Evolutionary conservation across 441 rosid species (phyloP).

Genomic region (Populus tomentosa): DNA sequence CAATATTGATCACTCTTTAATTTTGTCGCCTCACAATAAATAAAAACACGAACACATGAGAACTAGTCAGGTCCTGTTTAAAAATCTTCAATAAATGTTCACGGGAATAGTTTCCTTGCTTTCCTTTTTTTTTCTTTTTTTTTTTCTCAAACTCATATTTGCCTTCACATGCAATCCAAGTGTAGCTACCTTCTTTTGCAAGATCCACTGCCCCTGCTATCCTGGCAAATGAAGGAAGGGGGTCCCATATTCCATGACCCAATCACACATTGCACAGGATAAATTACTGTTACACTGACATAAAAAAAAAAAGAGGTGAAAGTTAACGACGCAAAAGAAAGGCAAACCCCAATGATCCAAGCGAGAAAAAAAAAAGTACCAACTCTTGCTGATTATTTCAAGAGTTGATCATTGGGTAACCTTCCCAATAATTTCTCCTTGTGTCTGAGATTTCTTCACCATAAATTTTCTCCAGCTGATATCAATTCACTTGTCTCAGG

Average conservation of each 20-base stretch:
- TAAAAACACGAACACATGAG: too few relatives aligned
- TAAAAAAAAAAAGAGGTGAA: not conserved
- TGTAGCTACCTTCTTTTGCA: not conserved
- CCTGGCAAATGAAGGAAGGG: not conserved
- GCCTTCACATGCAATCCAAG: not conserved
- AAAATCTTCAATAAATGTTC: not conserved
- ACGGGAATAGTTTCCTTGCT: not conserved
- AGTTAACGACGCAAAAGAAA: not conserved
- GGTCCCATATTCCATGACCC: slow-evolving; percentile 9
- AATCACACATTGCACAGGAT: not conserved
- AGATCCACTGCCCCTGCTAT: not conserved
- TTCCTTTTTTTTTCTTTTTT: not conserved
- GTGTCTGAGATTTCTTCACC: slow-evolving; percentile 8
- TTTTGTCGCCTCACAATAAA: too few relatives aligned
- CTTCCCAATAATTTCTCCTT: slow-evolving; percentile 1
- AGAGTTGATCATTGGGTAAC: slow-evolving; percentile 12
- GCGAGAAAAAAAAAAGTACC: slow-evolving; percentile 5
- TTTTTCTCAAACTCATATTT: not conserved
- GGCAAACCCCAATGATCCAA: slow-evolving; percentile 14
- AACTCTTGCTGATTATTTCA: slow-evolving; percentile 12
- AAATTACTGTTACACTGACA: slow-evolving; percentile 9
- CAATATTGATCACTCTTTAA: too few relatives aligned
- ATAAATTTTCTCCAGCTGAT: slow-evolving; percentile 14
- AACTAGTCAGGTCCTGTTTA: not conserved
- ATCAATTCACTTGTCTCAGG: not conserved